Evolutionary conservation across 768 basidiomycete genomes (phyloP), one percentile per base, ranked within the genome.

Genomic region (Gyrodon lividus): DNA sequence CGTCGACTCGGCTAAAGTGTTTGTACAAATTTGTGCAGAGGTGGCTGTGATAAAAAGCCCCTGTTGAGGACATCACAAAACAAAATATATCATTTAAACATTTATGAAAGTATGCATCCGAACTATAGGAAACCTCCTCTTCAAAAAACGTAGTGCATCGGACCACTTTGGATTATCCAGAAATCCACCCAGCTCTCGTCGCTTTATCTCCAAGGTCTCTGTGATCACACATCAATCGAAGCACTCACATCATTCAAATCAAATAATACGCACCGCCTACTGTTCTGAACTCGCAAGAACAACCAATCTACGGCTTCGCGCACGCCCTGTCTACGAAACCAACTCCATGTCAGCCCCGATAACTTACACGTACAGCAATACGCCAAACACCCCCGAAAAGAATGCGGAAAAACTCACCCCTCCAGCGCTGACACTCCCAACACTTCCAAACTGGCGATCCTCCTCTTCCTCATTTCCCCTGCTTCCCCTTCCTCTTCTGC

Each of bases 231-330:
- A 2, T 56, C 4, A 56, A 23, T n/a, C 8, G 0, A 13, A 2
- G n/a, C n/a, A 4, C 13, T 5, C 2, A 1, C 9, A 26, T 8
- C 5, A 37, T 23, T 20, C 17, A 26, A 35, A 30, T 4, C 1
- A 9, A 34, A 28, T 10, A 0, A 3, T 5, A 37, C 64, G 49
- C 43, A 84, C 87, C 83, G 81, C 56, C 88, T 74, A 57, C 90
- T 92, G 58, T 93, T 94, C 70, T 96, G 92, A 5, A 97, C 94
- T 0, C 94, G 80, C 48, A 95, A 83, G 65, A 96, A 96, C 23
- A 98, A 64, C 95, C 95, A 98, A 63, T 97, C 89, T 3, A 97
- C 89, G 0, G 90, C 93, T 44, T 89, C 88, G 49, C 87, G 80
- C 14, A 96, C 86, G 2, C 95, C 94, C 26, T 90, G 91, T 38